phyloP scores from a whole-genome alignment of 306 rosid species.

The Gleditsia sinensis region DNA sequence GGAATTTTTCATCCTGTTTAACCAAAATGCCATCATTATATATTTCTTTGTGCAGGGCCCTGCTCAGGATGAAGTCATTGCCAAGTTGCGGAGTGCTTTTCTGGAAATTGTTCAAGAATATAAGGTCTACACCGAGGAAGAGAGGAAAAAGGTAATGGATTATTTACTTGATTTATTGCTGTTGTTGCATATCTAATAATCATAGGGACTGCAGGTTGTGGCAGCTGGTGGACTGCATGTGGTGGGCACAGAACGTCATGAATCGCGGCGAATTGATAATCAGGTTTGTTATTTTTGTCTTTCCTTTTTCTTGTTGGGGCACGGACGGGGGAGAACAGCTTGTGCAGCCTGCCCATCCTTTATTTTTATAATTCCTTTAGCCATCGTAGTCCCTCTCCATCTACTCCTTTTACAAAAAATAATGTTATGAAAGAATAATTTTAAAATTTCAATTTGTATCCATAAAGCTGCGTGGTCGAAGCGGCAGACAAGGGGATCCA shows the following conservation, averaged over 20 bases:
- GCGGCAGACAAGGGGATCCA: constrained; percentile 97
- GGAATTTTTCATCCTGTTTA: constrained; percentile 7
- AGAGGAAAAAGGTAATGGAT: constrained; percentile 72
- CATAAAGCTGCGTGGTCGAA: constrained; percentile 88
- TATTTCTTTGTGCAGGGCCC: constrained; percentile 69
- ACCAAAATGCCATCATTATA: constrained; percentile 7
- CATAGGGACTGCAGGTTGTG: constrained; percentile 67
- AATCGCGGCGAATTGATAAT: constrained; percentile 92
- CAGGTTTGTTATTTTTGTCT: constrained; percentile 63
- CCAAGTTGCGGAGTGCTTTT: constrained; percentile 77
- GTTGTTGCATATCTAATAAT: constrained; percentile 29
- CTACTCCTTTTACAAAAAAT: background rate
- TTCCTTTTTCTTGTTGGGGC: constrained; percentile 10
- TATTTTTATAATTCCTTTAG: background rate
- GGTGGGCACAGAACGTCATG: constrained; percentile 95
- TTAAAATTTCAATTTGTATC: constrained; percentile 33
- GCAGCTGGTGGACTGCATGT: constrained; percentile 98
- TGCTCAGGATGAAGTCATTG: constrained; percentile 84
- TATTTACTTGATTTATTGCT: constrained; percentile 17
- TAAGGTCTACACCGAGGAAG: constrained; percentile 86
- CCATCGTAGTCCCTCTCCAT: constrained; percentile 22
- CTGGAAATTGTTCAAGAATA: constrained; percentile 79
- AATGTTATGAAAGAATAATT: constrained; percentile 19
- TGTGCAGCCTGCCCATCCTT: background rate
- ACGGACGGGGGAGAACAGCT: background rate